These are phyloP conservation scores for Maudiozyma pseudohumilis DNA, from an alignment of 805 yeast species.

Conservation along the genomic window DNA sequence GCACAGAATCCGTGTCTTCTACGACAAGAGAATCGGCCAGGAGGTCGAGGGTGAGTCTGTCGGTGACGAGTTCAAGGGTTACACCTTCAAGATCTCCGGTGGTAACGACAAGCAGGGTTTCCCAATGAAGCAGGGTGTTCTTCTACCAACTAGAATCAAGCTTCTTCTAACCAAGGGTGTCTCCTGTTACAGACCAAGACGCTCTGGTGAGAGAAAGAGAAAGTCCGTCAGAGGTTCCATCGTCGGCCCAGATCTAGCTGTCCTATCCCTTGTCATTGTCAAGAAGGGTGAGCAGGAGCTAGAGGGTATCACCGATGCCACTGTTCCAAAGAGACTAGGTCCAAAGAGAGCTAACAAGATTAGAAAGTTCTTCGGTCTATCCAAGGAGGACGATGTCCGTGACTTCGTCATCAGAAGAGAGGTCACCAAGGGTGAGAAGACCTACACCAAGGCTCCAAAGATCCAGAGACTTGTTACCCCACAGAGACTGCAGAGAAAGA, in stretches of 20 bases:
- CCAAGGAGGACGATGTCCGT: slow-evolving; percentile 42
- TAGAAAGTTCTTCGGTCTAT: slow-evolving; percentile 95
- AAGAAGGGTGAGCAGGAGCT: slow-evolving; percentile 97
- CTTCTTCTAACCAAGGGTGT: slow-evolving; percentile 86
- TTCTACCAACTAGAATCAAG: slow-evolving; percentile 99
- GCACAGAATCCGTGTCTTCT: slow-evolving; percentile 95
- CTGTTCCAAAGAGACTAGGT: slow-evolving; percentile 98
- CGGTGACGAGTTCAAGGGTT: slow-evolving; percentile 99
- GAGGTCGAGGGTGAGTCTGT: slow-evolving; percentile 98
- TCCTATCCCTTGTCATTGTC: slow-evolving; percentile 82
- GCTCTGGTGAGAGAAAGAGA: slow-evolving; percentile 99
- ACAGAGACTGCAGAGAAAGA: slow-evolving; percentile 98
- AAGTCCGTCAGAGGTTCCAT: slow-evolving; percentile 99
- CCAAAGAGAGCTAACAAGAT: slow-evolving; percentile 99
- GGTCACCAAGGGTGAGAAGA: slow-evolving; percentile 94
- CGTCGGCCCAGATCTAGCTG: slow-evolving; percentile 95
- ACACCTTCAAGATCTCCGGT: slow-evolving; percentile 96
- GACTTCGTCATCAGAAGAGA: slow-evolving; percentile 96
- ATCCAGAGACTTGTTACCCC: slow-evolving; percentile 99
- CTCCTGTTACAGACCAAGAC: slow-evolving; percentile 99
- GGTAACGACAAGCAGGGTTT: slow-evolving; percentile 99
- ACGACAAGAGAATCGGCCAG: slow-evolving; percentile 99
- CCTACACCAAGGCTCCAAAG: slow-evolving; percentile 99
- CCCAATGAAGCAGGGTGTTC: slow-evolving; percentile 99
- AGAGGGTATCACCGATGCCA: slow-evolving; percentile 88